Evolutionary conservation across 345 rosid species (phyloP).

Genomic region (Euclidium syriacum): DNA sequence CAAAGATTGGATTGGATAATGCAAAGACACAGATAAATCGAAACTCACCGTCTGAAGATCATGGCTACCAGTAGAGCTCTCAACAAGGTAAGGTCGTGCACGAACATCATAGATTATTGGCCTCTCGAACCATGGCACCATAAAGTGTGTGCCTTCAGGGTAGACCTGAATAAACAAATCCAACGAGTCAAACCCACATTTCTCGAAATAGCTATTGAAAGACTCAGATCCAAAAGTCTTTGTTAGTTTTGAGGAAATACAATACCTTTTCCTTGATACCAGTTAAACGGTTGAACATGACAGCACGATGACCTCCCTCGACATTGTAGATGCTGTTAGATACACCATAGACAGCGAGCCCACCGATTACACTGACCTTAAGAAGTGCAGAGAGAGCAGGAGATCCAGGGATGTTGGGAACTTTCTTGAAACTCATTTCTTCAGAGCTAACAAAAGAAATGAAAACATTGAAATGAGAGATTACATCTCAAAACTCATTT

Average conservation of each 20-base stretch:
- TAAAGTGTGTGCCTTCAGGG: constrained; percentile 91
- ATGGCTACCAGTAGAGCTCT: constrained; percentile 92
- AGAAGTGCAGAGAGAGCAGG: constrained; percentile 34
- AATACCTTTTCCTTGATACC: constrained; percentile 38
- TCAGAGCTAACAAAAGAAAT: neutral
- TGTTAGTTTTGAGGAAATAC: neutral
- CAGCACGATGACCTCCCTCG: constrained; percentile 37
- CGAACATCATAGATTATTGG: constrained; percentile 90
- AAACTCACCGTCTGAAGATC: constrained; percentile 86
- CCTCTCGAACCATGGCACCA: constrained; percentile 91
- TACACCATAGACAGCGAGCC: constrained; percentile 30
- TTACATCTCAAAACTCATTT: no score
- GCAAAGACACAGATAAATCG: neutral
- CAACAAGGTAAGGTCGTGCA: constrained; percentile 83
- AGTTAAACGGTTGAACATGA: constrained; percentile 36
- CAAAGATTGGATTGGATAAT: neutral
- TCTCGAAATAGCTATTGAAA: neutral
- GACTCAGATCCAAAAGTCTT: neutral
- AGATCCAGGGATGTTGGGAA: constrained; percentile 34
- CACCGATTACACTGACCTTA: constrained; percentile 30
- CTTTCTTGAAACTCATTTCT: constrained; percentile 36
- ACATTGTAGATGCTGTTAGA: constrained; percentile 35
- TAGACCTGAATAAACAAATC: constrained; percentile 52
- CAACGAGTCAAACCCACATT: neutral
- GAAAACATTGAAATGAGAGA: neutral